Evolutionary conservation across 352 stramenopile species (phyloP), one percentile per base, ranked within the genome.

Genomic region (Globisporangium middletonii): DNA sequence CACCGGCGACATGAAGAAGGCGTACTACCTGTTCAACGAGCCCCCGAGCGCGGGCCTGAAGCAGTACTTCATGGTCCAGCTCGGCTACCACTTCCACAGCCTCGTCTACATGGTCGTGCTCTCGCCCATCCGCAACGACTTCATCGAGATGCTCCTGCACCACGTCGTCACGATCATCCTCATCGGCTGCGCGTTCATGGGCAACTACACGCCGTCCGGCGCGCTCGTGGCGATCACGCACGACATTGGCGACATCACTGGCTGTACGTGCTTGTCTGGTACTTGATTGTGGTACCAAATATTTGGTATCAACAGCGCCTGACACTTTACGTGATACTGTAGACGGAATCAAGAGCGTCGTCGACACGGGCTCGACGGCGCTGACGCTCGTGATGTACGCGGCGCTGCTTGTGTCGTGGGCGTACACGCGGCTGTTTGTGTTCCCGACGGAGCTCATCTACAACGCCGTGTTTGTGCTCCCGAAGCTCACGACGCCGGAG

Each of bases 291-390:
- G 9, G 15, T n/a, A 30, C n/a, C 23, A 27, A 41, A 13, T 41
- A 16, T 43, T 42, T 3, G 35, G 33, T 38, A 38, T 38, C 33
- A 38, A 38, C 6, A 35, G 30, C 30, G 8, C 4, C 23, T 23
- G 23, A 23, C 43, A 47, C 43, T 42, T 42, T 42, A 9, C 37
- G n/a, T 38, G 18, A n/a, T 45, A 59, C 18, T 38, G 26, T 53
- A 88, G 79, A 89, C 50, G 74, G 60, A 7, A 87, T 89, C 64
- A 89, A 89, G 71, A 71, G 71, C 44, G 66, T 85, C 50, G 79
- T 89, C 50, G 79, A 89, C 63, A 74, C 67, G 2, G 66, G 66
- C 33, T 67, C 64, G 49, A 77, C 69, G n/a, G 52, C 50, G 46
- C 54, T 77, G 12, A 62, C 65, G 18, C 37, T 77, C 47, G 48